Evolutionary conservation across 331 rosid genomes (phyloP).

Genomic region (Pyrus hybrid): DNA sequence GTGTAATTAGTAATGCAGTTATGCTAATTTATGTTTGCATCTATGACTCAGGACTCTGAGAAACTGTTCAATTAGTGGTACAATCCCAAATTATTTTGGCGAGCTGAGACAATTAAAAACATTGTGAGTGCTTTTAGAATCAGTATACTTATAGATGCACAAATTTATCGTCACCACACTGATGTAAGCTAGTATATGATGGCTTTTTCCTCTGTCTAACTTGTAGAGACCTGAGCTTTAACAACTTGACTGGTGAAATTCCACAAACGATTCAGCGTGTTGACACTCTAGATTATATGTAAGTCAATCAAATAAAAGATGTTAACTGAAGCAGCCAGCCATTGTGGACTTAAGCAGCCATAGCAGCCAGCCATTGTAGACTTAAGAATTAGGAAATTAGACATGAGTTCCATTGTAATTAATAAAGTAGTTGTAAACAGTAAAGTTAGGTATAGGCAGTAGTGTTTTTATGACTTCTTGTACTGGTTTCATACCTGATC

Average conservation of each 20-base stretch:
- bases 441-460: too few species aligned
- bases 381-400: too few species aligned
- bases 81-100: slow-evolving; percentile 39
- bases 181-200: background rate
- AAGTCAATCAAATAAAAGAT: slow-evolving; percentile 18
- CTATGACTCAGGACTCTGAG: slow-evolving; percentile 69
- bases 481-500: too few species aligned
- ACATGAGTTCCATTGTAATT: too few species aligned
- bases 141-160: too few species aligned
- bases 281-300: slow-evolving; percentile 22
- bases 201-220: background rate
- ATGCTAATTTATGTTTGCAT: background rate
- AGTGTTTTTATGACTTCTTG: too few species aligned
- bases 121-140: slow-evolving; percentile 39
- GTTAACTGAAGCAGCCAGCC: too few species aligned
- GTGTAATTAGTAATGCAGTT: background rate
- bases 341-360: too few species aligned
- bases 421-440: too few species aligned
- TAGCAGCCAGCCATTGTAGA: too few species aligned
- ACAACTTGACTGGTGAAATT: slow-evolving; percentile 47
- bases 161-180: background rate
- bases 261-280: slow-evolving; percentile 25
- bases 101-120: slow-evolving; percentile 1
- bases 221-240: slow-evolving; percentile 74
- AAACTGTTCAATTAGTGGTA: slow-evolving; percentile 49